A percentile compares a stretch with the other conserved stretches of the same genome.
These are phyloP conservation scores for Candida oleophila DNA, from an alignment of 805 yeast genomes.

Conservation along the genomic window DNA sequence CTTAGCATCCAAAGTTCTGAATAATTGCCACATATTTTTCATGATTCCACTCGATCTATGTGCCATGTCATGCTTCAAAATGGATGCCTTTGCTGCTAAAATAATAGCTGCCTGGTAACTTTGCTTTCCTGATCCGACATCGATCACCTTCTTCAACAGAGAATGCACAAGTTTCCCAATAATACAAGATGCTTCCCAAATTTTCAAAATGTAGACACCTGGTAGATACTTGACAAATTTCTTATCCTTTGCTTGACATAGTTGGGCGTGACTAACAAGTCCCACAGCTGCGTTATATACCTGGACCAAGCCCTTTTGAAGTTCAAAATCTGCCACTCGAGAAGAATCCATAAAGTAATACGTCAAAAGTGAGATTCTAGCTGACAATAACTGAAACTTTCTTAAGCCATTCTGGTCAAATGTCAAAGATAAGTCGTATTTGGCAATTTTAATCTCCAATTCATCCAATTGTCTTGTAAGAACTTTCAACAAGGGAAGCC, in stretches of 20 bases:
- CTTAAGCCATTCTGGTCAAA: conserved; percentile 45
- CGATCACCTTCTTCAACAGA: conserved; percentile 62
- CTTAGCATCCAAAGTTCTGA: conserved; percentile 63
- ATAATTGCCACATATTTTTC: conserved; percentile 90
- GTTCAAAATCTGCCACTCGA: conserved; percentile 53
- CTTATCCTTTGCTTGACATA: conserved; percentile 57
- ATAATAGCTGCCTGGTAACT: conserved; percentile 67
- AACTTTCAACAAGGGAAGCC: conserved; percentile 71
- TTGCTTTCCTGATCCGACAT: conserved; percentile 67
- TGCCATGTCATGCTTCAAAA: conserved; percentile 88
- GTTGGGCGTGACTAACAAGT: conserved; percentile 63
- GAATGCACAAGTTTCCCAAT: conserved; percentile 80
- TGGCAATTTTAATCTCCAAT: conserved; percentile 54
- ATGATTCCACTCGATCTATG: conserved; percentile 91
- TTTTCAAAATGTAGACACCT: conserved; percentile 71
- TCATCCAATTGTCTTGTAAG: conserved; percentile 73
- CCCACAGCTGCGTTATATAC: conserved; percentile 79
- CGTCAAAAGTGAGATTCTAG: conserved; percentile 79
- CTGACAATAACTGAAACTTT: conserved; percentile 63
- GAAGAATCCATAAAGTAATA: conserved; percentile 75
- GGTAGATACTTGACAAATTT: conserved; percentile 77
- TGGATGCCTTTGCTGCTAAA: conserved; percentile 74
- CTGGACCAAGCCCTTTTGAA: conserved; percentile 69
- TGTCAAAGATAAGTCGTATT: conserved; percentile 26
- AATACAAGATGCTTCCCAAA: conserved; percentile 92